Evolutionary conservation across 2,329 filamentous ascomycete genomes (phyloP), one percentile per base, ranked within the genome.

Genomic region (Xylaria polymorpha): DNA sequence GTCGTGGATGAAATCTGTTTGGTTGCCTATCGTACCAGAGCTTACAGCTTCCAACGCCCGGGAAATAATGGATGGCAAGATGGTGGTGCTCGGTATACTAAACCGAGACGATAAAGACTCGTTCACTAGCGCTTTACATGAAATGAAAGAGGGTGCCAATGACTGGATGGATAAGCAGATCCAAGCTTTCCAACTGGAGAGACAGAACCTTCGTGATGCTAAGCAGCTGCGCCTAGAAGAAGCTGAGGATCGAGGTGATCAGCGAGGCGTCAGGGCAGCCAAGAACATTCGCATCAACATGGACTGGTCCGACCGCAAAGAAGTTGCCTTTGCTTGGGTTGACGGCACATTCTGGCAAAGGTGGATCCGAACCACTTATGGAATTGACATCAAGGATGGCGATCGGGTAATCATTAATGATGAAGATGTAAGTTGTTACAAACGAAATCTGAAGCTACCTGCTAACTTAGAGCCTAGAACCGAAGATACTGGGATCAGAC

Each of bases 161-260:
- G 96, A 98, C 80, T 99, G 96, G 94, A 97, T 98, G 88, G 95
- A 98, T 80, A 96, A 97, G 83, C 93, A 98, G 81, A 92, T 93
- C 20, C 91, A 95, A 74, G 87, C 94, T 46, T 98, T 97, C 85
- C 93, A 97, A 79, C 88, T 97, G 18, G 95, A 98, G 81, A 87
- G 95, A 66, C 94, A 98, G 83, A 96, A 97, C 80, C 86, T 98
- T 58, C 91, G 96, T 61, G 94, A 98, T 80, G 91, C 94, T 5
- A 99, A 99, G 84, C 94, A 98, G 80, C 85, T 98, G 71, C 90
- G 95, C 57, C 96, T 99, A 64, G 96, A 99, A 79, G 96, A 99
- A 81, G 97, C 96, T 4, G 92, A 98, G 79, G 95, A 98, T 79
- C 92, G 94, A 59, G 91, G 93, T 75, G 96, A 99, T 79, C 91